Conservation (phyloP, 352 stramenopile species). For the Thraustochytrium sp. region DNA sequence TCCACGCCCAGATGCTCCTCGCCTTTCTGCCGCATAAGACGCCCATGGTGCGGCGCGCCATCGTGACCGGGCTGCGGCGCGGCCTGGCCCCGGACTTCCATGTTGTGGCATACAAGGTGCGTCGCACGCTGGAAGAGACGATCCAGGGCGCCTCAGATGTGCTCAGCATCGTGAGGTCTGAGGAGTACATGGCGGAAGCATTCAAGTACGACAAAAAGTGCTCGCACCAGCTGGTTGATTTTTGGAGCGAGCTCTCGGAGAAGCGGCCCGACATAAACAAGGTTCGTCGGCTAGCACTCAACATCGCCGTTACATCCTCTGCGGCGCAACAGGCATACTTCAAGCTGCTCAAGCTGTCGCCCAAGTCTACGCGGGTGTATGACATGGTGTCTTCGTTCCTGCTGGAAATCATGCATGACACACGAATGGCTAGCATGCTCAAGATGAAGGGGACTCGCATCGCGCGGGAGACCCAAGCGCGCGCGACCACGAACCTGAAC, state of each 20-base stretch:
- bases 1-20: neutral
- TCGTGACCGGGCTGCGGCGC: neutral
- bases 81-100: neutral
- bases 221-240: neutral
- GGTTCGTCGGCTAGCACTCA: neutral
- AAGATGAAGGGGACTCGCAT: neutral
- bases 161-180: neutral
- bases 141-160: neutral
- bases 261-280: conserved; percentile 10
- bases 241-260: conserved; percentile 29
- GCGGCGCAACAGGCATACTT: neutral
- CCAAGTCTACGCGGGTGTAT: neutral
- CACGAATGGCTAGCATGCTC: neutral
- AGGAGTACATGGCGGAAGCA: conserved; percentile 2
- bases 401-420: conserved; percentile 13
- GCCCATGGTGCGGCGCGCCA: neutral
- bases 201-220: neutral
- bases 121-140: neutral
- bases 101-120: neutral
- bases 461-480: neutral
- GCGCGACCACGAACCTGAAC: neutral
- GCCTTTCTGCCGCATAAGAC: neutral
- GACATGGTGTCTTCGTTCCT: neutral
- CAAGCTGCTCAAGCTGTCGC: neutral
- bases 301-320: neutral